Percentiles rank a stretch among this genome's conserved stretches.
Conservation (phyloP, 2,329 filamentous ascomycete genomes). For the Arthroderma sp. region DNA sequence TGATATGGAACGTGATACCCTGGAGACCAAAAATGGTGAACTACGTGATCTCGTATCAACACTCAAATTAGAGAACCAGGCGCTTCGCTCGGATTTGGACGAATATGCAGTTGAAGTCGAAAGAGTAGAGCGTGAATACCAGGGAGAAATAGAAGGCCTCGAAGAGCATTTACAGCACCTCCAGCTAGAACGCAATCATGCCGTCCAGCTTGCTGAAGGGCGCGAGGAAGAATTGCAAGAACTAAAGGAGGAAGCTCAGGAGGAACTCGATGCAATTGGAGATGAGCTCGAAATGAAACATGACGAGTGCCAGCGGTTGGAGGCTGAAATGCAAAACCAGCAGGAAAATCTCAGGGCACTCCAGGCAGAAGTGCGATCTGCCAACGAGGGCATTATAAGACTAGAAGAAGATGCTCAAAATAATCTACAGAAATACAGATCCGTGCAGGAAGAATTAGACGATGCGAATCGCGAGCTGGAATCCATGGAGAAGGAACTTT, state of each 20-base stretch:
- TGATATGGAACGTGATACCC: slow-evolving; percentile 70
- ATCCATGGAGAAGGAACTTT: slow-evolving; percentile 67
- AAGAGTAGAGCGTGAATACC: slow-evolving; percentile 55
- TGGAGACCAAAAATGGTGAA: slow-evolving; percentile 71
- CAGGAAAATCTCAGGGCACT: slow-evolving; percentile 83
- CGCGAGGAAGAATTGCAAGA: slow-evolving; percentile 39
- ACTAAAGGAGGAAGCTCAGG: slow-evolving; percentile 45
- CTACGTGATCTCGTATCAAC: slow-evolving; percentile 77
- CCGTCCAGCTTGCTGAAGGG: slow-evolving; percentile 57
- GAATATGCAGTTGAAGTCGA: slow-evolving; percentile 70
- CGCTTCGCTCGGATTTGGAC: slow-evolving; percentile 70
- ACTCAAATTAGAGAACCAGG: slow-evolving; percentile 78
- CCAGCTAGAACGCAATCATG: slow-evolving; percentile 76
- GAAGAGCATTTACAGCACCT: slow-evolving; percentile 68
- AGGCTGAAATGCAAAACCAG: slow-evolving; percentile 58
- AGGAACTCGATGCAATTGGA: slow-evolving; percentile 45
- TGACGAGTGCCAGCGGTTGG: slow-evolving; percentile 55
- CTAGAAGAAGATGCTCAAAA: slow-evolving; percentile 80
- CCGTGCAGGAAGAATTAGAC: slow-evolving; percentile 67
- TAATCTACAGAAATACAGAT: slow-evolving; percentile 64
- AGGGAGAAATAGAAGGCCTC: slow-evolving; percentile 67
- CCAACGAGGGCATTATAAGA: slow-evolving; percentile 73
- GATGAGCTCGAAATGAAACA: slow-evolving; percentile 59
- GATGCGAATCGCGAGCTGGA: slow-evolving; percentile 81
- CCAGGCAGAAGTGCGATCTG: slow-evolving; percentile 82